Conservation (phyloP, 1,284 basidiomycete species). For the Ganoderma multipileum region DNA sequence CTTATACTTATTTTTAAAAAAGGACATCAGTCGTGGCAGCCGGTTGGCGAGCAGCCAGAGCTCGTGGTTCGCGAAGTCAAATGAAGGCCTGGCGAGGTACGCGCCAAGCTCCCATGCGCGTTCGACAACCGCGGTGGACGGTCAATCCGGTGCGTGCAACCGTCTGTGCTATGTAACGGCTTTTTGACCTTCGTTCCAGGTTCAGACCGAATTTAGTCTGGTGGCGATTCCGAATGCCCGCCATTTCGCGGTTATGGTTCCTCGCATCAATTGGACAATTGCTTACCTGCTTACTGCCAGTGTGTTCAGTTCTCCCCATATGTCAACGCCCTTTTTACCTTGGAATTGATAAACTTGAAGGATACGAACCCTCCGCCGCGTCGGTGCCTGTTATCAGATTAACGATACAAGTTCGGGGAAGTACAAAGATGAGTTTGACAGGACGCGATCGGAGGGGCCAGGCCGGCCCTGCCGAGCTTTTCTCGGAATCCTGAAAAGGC, state of each 20-base stretch:
- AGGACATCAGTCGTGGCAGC: constrained; percentile 22
- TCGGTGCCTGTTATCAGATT: neutral
- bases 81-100: constrained; percentile 12
- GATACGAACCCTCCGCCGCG: no score
- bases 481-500: neutral
- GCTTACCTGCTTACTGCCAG: neutral
- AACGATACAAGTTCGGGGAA: neutral
- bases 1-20: neutral
- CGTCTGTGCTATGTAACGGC: neutral
- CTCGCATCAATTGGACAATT: neutral
- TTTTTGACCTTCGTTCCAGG: neutral
- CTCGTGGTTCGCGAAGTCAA: constrained; percentile 27
- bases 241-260: neutral
- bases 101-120: constrained; percentile 25
- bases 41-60: constrained; percentile 18
- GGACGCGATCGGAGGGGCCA: neutral
- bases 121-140: constrained; percentile 29
- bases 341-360: neutral
- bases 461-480: neutral
- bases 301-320: neutral
- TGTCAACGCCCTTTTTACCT: neutral
- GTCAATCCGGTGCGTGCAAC: constrained; percentile 10
- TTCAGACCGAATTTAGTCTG: neutral
- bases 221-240: neutral
- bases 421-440: neutral